Evolutionary conservation across 176 grass and related monocot species (phyloP).

Genomic region (Puccinellia tenuiflora): DNA sequence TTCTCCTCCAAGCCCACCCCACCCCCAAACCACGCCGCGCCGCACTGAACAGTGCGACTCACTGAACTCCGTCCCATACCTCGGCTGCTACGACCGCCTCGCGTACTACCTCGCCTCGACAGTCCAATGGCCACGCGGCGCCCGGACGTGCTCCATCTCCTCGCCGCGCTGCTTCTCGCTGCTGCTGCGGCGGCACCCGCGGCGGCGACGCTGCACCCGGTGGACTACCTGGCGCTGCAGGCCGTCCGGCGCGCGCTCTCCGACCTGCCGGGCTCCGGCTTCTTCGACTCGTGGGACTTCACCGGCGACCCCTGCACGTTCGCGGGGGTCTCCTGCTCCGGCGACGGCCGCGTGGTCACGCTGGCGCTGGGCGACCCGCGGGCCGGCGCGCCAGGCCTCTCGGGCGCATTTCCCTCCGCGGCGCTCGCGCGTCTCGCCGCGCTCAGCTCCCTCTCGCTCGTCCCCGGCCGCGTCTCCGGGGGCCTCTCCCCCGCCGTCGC

Average conservation of each 20-base stretch:
- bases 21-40: background rate
- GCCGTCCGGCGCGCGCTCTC: slow-evolving; percentile 34
- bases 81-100: background rate
- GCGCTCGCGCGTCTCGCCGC: slow-evolving; percentile 37
- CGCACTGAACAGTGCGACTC: background rate
- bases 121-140: background rate
- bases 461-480: slow-evolving; percentile 53
- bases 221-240: slow-evolving; percentile 65
- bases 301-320: slow-evolving; percentile 69
- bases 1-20: background rate
- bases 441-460: slow-evolving; percentile 62
- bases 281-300: slow-evolving; percentile 80
- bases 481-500: slow-evolving; percentile 17
- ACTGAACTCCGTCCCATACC: background rate
- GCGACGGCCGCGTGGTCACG: slow-evolving; percentile 33
- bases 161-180: background rate
- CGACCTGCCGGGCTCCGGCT: slow-evolving; percentile 49
- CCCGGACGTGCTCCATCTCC: background rate
- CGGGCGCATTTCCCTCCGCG: slow-evolving; percentile 24
- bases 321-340: slow-evolving; percentile 49
- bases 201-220: slow-evolving; percentile 53
- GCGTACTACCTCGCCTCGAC: background rate
- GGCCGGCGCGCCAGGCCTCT: slow-evolving; percentile 51
- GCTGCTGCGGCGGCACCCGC: background rate
- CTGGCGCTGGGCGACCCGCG: slow-evolving; percentile 73